Evolutionary conservation across 257 asterid genomes (phyloP), one percentile per base, ranked within the genome.

Genomic region (Plectranthus barbatus): DNA sequence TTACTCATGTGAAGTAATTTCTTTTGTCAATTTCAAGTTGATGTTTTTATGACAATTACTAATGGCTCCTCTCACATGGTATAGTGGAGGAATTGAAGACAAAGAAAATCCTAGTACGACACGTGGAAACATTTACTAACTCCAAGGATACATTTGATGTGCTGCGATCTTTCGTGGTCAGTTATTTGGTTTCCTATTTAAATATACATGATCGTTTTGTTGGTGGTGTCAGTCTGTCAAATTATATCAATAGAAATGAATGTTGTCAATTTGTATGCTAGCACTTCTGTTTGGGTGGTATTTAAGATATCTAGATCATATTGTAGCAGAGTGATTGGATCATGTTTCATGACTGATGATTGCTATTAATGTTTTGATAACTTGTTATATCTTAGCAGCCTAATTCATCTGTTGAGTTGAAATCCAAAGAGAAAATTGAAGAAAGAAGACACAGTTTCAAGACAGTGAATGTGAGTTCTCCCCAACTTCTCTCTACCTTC

Each of bases 31-130:
- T 52, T 0, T 60, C 29, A 42, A 17, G 13, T 17, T 42, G 7
- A 62, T 47, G 10, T 10, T 68, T 59, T 41, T 13, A 14, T 19
- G 29, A 29, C 19, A 56, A 45, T 62, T 55, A 37, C 15, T 31
- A 42, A 48, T 66, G 23, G 12, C 44, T 64, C 63, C 26, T 64
- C 37, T 61, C 58, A 47, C 52, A 60, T 65, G 56, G 71, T 68
- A 18, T 76, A 84, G 96, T 64, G 18, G 87, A 80, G 72, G 93
- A 77, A 77, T 70, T 62, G 63, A 83, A 69, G 79, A 67, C 78
- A 56, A 81, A 66, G 71, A 92, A 92, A 84, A 62, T 92, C 36
- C 77, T 92, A 71, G 95, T 92, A 52, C 92, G 60, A 9, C 95
- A 79, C 53, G 87, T 88, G 72, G 95, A 92, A 84, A 88, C 97